phyloP scores from a whole-genome alignment of 2,329 filamentous ascomycete species.

The Exophiala sp. region DNA sequence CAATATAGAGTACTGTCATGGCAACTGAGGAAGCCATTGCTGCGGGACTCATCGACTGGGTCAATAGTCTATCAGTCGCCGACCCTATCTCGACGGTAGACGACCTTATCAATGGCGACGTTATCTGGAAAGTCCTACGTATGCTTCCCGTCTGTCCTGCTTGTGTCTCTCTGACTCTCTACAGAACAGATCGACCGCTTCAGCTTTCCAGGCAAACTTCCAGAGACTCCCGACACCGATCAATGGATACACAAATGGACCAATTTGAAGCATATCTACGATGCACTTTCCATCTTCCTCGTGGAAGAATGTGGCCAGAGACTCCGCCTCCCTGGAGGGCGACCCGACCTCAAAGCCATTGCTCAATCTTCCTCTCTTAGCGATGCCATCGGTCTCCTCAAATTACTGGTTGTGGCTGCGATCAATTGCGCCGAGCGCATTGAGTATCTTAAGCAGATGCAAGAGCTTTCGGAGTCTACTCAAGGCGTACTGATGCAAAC shows the following conservation, averaged over 20 bases:
- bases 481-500: slow-evolving; percentile 47
- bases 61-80: slow-evolving; percentile 31
- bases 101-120: slow-evolving; percentile 44
- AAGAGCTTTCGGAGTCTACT: slow-evolving; percentile 41
- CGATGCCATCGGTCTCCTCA: slow-evolving; percentile 55
- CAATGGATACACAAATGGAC: slow-evolving; percentile 49
- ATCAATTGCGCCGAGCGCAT: slow-evolving; percentile 57
- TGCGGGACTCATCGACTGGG: slow-evolving; percentile 46
- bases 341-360: slow-evolving; percentile 46
- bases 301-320: slow-evolving; percentile 43
- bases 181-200: slow-evolving; percentile 47
- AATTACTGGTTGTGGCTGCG: slow-evolving; percentile 61
- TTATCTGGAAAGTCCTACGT: slow-evolving; percentile 46
- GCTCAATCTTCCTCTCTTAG: slow-evolving; percentile 42
- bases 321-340: slow-evolving; percentile 40
- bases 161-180: slow-evolving; percentile 11
- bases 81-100: slow-evolving; percentile 25
- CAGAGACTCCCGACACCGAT: slow-evolving; percentile 42
- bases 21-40: slow-evolving; percentile 44
- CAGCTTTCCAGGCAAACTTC: slow-evolving; percentile 47
- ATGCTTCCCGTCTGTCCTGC: slow-evolving; percentile 1
- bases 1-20: slow-evolving; percentile 32
- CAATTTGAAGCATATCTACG: slow-evolving; percentile 49
- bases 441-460: slow-evolving; percentile 52
- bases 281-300: slow-evolving; percentile 44